These are phyloP conservation scores for Magnusiomyces tetraspermus DNA, from an alignment of 1,139 yeast species.

Conservation along the genomic window DNA sequence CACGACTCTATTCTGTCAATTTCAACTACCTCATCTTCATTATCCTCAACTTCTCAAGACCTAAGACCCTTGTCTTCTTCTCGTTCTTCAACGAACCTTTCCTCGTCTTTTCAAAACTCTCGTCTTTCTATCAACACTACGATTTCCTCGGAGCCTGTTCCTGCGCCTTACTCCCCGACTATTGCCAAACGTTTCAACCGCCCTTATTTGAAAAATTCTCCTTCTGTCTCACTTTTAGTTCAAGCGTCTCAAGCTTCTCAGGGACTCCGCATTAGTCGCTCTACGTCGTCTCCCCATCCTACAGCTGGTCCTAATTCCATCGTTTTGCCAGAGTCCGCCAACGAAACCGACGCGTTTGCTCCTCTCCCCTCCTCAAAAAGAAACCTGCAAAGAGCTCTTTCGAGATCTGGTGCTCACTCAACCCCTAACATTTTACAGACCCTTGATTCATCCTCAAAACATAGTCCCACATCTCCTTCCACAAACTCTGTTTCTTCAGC, in stretches of 20 bases:
- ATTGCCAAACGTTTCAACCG: conserved; percentile 2
- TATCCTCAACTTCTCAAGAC: neutral
- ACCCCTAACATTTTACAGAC: too few relatives aligned
- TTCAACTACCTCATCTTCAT: neutral
- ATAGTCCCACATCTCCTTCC: conserved; percentile 3
- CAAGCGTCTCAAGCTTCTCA: conserved; percentile 11
- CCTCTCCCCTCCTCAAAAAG: conserved; percentile 1
- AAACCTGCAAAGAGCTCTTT: conserved; percentile 2
- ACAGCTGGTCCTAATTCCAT: neutral
- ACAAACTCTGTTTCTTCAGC: conserved; percentile 2
- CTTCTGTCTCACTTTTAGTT: neutral
- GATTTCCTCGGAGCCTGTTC: neutral
- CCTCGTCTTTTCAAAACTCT: neutral
- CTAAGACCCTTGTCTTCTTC: neutral
- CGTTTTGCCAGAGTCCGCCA: neutral
- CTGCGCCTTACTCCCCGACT: conserved; percentile 2
- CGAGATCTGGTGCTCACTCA: neutral
- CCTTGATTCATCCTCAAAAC: conserved; percentile 13
- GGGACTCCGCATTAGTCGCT: conserved; percentile 7
- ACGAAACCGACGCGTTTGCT: conserved; percentile 6
- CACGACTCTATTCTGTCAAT: neutral
- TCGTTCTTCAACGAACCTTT: neutral
- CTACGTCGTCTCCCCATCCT: neutral
- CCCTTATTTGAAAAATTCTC: neutral
- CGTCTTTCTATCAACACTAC: neutral